These are phyloP conservation scores for Aspergillus glaucus DNA, from an alignment of 2,329 filamentous ascomycete species.

Conservation along the genomic window DNA sequence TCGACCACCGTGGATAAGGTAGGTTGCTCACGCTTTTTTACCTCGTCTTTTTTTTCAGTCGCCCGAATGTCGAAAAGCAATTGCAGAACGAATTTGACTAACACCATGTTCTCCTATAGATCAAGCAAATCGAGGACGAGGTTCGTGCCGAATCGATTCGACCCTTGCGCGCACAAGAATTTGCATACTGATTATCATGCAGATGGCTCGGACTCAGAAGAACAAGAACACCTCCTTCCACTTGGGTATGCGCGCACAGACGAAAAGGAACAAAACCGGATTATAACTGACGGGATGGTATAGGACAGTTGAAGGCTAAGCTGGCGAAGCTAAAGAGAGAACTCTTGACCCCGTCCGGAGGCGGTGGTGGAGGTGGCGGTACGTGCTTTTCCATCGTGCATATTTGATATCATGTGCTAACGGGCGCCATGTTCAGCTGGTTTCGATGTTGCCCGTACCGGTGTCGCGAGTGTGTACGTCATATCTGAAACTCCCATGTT, in stretches of 20 bases:
- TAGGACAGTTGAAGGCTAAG: conserved; percentile 89
- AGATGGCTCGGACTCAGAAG: conserved; percentile 97
- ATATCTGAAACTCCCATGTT: not conserved
- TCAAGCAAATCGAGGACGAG: conserved; percentile 95
- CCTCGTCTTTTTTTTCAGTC: not conserved
- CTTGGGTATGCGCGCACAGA: conserved; percentile 53
- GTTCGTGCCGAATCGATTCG: conserved; percentile 46
- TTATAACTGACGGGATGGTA: conserved; percentile 14
- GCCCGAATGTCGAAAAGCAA: not conserved
- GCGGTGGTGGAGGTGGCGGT: conserved; percentile 74
- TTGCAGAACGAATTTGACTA: conserved; percentile 19
- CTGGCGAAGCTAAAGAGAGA: conserved; percentile 96
- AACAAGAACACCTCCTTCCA: conserved; percentile 94
- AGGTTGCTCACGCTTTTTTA: conserved; percentile 20
- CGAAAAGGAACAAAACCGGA: not conserved
- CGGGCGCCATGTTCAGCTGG: conserved; percentile 49
- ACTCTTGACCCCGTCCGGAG: conserved; percentile 75
- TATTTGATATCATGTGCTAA: conserved; percentile 9
- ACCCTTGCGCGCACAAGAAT: not conserved
- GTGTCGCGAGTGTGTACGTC: conserved; percentile 78
- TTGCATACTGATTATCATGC: conserved; percentile 13
- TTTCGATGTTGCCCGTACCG: conserved; percentile 96
- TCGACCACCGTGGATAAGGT: conserved; percentile 97
- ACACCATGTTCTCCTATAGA: conserved; percentile 48
- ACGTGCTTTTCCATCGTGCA: conserved; percentile 14